Percentiles rank a stretch among this genome's conserved stretches.
Evolutionary conservation across 371 early-diverging fungal genomes (phyloP).

Genomic region (Gilbertella persicaria): DNA sequence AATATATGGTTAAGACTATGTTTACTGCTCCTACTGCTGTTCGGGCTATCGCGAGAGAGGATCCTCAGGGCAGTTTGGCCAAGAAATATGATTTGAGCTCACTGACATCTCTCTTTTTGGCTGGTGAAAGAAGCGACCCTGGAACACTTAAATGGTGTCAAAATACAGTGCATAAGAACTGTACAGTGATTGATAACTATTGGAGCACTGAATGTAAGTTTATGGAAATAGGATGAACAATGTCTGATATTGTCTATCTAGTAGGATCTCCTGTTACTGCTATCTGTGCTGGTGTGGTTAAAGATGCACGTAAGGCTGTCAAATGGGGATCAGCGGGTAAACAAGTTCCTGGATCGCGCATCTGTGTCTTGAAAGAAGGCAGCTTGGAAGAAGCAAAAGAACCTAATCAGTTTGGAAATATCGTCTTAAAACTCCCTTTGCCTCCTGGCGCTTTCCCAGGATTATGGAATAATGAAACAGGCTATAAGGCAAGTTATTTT

Average conservation of each 20-base stretch:
- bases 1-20: conserved; percentile 77
- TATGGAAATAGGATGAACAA: neutral
- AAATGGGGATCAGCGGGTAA: conserved; percentile 70
- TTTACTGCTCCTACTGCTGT: conserved; percentile 95
- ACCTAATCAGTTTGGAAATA: conserved; percentile 69
- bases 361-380: conserved; percentile 61
- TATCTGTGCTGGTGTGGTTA: conserved; percentile 59
- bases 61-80: conserved; percentile 62
- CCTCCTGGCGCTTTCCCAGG: conserved; percentile 77
- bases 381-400: conserved; percentile 48
- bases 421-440: conserved; percentile 80
- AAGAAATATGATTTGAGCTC: conserved; percentile 59
- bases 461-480: conserved; percentile 76
- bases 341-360: conserved; percentile 77
- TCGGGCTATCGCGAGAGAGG: conserved; percentile 83
- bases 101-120: conserved; percentile 77
- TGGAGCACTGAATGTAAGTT: conserved; percentile 95
- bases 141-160: conserved; percentile 75
- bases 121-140: conserved; percentile 90
- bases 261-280: conserved; percentile 71
- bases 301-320: conserved; percentile 30
- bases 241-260: neutral
- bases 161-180: conserved; percentile 52
- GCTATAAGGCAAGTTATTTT: conserved; percentile 81
- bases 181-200: conserved; percentile 80